phyloP scores from a whole-genome alignment of 345 rosid species.

The Kernera saxatilis region DNA sequence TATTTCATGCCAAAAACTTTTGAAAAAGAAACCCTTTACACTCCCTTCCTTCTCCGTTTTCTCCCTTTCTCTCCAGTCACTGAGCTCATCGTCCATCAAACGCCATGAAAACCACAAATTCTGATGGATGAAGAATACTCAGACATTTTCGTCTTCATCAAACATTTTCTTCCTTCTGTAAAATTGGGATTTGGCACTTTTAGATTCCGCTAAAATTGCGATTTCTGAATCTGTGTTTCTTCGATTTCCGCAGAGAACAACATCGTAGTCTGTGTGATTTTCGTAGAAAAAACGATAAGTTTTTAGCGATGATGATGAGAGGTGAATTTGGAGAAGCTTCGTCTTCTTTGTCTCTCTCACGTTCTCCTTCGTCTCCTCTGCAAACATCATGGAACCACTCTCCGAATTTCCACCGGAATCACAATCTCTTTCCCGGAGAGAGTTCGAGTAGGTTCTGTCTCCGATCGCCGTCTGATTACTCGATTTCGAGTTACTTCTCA shows the following conservation, averaged over 20 bases:
- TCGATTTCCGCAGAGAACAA: not conserved
- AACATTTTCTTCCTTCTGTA: not conserved
- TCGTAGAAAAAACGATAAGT: not conserved
- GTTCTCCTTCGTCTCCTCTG: constrained; percentile 21
- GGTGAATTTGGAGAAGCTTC: not conserved
- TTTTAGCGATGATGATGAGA: constrained; percentile 18
- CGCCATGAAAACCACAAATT: not conserved
- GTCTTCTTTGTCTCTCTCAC: constrained; percentile 5
- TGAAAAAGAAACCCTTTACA: not conserved
- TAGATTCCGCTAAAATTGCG: not conserved
- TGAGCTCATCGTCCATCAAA: not conserved
- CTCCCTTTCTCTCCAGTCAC: not conserved
- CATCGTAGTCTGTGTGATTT: not conserved
- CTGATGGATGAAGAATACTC: not conserved
- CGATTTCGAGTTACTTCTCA: constrained; percentile 35
- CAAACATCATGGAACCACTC: not conserved
- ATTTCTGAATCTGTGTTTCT: not conserved
- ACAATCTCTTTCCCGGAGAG: not conserved
- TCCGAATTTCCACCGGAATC: not conserved
- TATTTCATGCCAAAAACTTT: not conserved
- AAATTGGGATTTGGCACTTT: not conserved
- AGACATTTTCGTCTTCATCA: no score
- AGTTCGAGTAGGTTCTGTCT: constrained; percentile 30
- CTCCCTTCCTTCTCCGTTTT: not conserved
- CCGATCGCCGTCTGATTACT: constrained; percentile 29